Evolutionary conservation across 192 early-diverging fungal species (phyloP).

Genomic region (Chytriomyces hyalinus): DNA sequence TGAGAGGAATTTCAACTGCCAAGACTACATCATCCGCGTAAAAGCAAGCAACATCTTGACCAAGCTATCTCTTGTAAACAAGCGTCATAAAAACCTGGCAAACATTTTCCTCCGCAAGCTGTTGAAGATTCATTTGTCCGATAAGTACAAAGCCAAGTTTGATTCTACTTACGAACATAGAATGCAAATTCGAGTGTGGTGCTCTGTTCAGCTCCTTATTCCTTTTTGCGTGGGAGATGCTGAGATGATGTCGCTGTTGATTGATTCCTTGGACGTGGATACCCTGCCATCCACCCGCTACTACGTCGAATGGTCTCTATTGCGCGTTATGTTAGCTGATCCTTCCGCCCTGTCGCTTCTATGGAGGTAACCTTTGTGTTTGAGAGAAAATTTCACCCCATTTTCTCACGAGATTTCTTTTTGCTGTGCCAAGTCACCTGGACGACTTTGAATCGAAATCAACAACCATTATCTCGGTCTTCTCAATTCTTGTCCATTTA

Average conservation of each 20-base stretch:
- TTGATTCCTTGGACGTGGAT: slow-evolving; percentile 50
- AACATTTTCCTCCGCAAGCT: slow-evolving; percentile 5
- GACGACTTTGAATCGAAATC: slow-evolving; percentile 43
- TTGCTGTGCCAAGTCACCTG: slow-evolving; percentile 23
- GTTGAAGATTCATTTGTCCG: slow-evolving; percentile 4
- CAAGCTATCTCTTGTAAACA: slow-evolving; percentile 37
- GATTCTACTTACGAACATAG: slow-evolving; percentile 35
- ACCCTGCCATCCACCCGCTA: slow-evolving; percentile 47
- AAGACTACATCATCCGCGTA: slow-evolving; percentile 62
- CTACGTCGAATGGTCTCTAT: slow-evolving; percentile 54
- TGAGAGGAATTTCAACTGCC: slow-evolving; percentile 49
- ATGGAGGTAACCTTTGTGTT: background rate
- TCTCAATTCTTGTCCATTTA: slow-evolving; percentile 48
- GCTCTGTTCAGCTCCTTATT: slow-evolving; percentile 46
- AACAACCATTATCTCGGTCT: slow-evolving; percentile 48
- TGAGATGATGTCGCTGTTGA: slow-evolving; percentile 14
- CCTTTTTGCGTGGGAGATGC: background rate
- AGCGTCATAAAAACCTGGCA: slow-evolving; percentile 41
- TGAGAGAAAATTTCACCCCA: slow-evolving; percentile 11
- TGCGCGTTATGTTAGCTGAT: slow-evolving; percentile 25
- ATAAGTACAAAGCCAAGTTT: slow-evolving; percentile 33
- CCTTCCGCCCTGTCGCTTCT: background rate
- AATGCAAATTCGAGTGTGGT: slow-evolving; percentile 53
- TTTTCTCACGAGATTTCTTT: background rate
- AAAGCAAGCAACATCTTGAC: slow-evolving; percentile 53